These are phyloP conservation scores for Lentinus tigrinus DNA, from an alignment of 768 basidiomycete genomes.

Conservation along the genomic window DNA sequence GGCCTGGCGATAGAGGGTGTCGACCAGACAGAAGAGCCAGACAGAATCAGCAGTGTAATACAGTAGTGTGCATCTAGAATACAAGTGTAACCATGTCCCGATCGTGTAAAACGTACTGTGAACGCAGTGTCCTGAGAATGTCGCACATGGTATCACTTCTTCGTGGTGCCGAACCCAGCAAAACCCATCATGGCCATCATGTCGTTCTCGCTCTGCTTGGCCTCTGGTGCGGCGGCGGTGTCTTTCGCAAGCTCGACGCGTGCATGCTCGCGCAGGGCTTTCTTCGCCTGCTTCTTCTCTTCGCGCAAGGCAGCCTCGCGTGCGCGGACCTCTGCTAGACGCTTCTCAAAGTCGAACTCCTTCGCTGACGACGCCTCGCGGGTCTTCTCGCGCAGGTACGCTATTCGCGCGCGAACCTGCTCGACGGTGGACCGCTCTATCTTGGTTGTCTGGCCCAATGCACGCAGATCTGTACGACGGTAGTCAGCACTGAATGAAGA, in stretches of 20 bases:
- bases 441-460: conserved; percentile 93
- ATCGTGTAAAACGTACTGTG: neutral
- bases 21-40: conserved; percentile 12
- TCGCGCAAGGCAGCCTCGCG: conserved; percentile 67
- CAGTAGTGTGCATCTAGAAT: conserved; percentile 30
- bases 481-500: neutral
- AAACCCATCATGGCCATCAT: conserved; percentile 91
- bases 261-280: conserved; percentile 72
- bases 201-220: conserved; percentile 51
- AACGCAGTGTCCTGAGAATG: neutral
- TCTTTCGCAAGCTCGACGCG: conserved; percentile 64
- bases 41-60: conserved; percentile 30
- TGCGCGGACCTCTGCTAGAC: conserved; percentile 77
- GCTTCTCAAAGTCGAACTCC: conserved; percentile 91
- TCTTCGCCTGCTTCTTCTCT: conserved; percentile 77
- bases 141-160: conserved; percentile 49
- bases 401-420: conserved; percentile 92
- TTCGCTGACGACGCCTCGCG: conserved; percentile 81
- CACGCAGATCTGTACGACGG: conserved; percentile 69
- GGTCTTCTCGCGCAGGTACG: conserved; percentile 82
- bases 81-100: conserved; percentile 25
- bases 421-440: conserved; percentile 86
- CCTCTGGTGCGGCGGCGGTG: conserved; percentile 27
- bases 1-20: conserved; percentile 44
- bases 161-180: conserved; percentile 83